Base-by-base conservation (phyloP, 306 rosid species). In the Sesbania bispinosa region DNA sequence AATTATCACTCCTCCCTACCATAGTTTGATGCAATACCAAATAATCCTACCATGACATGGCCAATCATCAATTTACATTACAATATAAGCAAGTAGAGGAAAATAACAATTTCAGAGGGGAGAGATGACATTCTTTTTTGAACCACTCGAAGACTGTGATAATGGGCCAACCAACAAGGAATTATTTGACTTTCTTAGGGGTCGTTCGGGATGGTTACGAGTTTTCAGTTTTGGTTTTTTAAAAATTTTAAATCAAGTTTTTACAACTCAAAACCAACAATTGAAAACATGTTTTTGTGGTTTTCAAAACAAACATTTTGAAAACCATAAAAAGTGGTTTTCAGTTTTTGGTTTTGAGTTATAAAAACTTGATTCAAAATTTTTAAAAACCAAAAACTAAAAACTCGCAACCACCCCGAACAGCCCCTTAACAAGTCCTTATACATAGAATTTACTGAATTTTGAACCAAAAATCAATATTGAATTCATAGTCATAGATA, bases 401-500 rank as follows among this genome's bases (percentile, higher is more conserved):
- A n/a, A n/a, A n/a, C n/a, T n/a, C n/a, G n/a, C n/a, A n/a, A n/a
- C n/a, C n/a, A n/a, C n/a, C n/a, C n/a, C n/a, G n/a, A n/a, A n/a
- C n/a, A n/a, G n/a, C n/a, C n/a, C n/a, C 46, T 46, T 52, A 18
- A 60, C 5, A 29, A 47, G 50, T 32, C 16, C 5, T n/a, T 61
- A 47, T 11, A 45, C 26, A 48, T 18, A 68, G 20, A 41, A 46
- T 36, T 57, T 69, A 69, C 9, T 16, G 32, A 47, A 66, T 20
- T 53, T 35, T 18, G 50, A 60, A 65, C 62, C 46, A 48, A 62
- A 39, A 36, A 2, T 35, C 38, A 43, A 69, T 69, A 58, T 18
- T 33, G 50, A 75, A 15, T 80, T 60, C 52, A 62, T 19, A 16
- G 29, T 62, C 61, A 67, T 43, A 36, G 62, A 69, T 68, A 21